A percentile compares a stretch with the other conserved stretches of the same genome.
Evolutionary conservation across 1,284 basidiomycete genomes (phyloP).

Genomic region (Rhodotorula sp.): DNA sequence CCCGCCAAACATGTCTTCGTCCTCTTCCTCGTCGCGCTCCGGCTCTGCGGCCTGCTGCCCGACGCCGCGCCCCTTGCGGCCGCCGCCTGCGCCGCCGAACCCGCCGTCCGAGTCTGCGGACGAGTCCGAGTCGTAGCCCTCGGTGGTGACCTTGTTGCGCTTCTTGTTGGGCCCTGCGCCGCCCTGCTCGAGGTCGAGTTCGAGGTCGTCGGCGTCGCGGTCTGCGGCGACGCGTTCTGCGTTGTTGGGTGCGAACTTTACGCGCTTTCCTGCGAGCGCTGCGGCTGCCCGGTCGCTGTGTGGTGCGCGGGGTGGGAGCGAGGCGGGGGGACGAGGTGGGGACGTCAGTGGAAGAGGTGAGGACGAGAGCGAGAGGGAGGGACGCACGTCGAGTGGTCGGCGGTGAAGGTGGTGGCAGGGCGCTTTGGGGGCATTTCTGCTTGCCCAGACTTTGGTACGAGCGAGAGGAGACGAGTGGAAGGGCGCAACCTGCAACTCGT

Average conservation of each 20-base stretch:
- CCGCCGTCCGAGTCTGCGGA: constrained; percentile 33
- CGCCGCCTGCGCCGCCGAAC: constrained; percentile 32
- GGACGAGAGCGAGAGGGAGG: neutral
- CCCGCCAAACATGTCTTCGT: constrained; percentile 85
- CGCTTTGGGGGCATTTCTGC: constrained; percentile 7
- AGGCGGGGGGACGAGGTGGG: neutral
- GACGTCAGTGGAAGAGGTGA: neutral
- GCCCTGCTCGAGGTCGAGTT: constrained; percentile 35
- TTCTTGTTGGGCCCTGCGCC: constrained; percentile 1
- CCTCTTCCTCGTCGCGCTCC: constrained; percentile 57
- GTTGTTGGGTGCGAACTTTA: constrained; percentile 31
- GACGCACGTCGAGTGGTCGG: constrained; percentile 14
- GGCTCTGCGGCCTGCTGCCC: constrained; percentile 28
- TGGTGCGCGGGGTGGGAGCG: neutral
- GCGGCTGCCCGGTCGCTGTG: constrained; percentile 14
- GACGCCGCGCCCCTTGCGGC: constrained; percentile 14
- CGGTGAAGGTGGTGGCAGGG: constrained; percentile 18
- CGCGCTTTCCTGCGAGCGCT: constrained; percentile 29
- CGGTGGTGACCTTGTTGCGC: constrained; percentile 33
- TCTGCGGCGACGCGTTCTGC: constrained; percentile 1
- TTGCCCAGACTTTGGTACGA: too few relatives aligned
- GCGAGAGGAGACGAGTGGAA: neutral
- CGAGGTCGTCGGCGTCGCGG: constrained; percentile 29
- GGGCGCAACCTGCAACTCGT: too few relatives aligned
- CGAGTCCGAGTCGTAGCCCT: constrained; percentile 42